Evolutionary conservation across 2,329 filamentous ascomycete species (phyloP).

Genomic region (Lachnellula subtilissima): DNA sequence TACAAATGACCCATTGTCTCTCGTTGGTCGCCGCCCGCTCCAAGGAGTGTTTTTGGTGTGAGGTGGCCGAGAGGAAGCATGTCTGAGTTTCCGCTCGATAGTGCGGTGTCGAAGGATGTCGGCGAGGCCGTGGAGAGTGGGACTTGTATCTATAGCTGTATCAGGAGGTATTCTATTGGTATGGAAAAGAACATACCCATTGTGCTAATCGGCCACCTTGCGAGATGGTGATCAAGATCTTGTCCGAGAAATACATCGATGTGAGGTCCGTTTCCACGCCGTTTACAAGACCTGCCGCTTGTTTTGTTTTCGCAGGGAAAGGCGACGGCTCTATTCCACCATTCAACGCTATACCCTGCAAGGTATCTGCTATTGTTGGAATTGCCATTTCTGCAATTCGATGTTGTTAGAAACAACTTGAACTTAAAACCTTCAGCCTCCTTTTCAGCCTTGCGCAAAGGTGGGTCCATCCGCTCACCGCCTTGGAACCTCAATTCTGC

Average conservation of each 20-base stretch:
- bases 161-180: background rate
- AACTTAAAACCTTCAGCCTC: conserved; percentile 11
- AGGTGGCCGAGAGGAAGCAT: conserved; percentile 72
- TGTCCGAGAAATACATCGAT: conserved; percentile 75
- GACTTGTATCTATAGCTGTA: conserved; percentile 61
- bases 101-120: conserved; percentile 52
- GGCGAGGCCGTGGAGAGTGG: conserved; percentile 67
- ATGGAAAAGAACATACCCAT: conserved; percentile 60
- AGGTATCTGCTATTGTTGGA: conserved; percentile 9
- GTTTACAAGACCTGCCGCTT: conserved; percentile 57
- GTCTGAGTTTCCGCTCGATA: conserved; percentile 30
- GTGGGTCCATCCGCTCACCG: conserved; percentile 1
- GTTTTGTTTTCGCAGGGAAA: conserved; percentile 28
- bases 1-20: conserved; percentile 85
- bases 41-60: conserved; percentile 81
- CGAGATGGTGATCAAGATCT: conserved; percentile 82
- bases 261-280: conserved; percentile 68
- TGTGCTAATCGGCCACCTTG: conserved; percentile 83
- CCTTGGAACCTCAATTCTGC: background rate
- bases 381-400: conserved; percentile 14
- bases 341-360: conserved; percentile 10
- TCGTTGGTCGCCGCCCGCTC: conserved; percentile 71
- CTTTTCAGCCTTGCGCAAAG: conserved; percentile 9
- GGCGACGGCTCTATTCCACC: conserved; percentile 16
- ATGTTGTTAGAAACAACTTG: background rate